Conservation (phyloP, 2,329 filamentous ascomycete species). For the Cytospora leucostoma region DNA sequence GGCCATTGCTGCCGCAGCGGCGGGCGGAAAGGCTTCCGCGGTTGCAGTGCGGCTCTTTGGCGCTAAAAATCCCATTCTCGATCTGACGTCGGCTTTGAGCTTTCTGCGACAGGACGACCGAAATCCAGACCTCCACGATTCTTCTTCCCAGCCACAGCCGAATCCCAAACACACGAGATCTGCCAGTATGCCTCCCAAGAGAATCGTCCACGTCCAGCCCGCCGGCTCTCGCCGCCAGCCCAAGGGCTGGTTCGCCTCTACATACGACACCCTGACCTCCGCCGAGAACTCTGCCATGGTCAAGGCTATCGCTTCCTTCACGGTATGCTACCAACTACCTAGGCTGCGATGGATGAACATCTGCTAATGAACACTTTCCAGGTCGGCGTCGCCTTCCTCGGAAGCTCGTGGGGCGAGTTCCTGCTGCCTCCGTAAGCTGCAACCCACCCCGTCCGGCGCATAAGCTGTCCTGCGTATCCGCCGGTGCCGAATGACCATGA, state of each 20-base stretch:
- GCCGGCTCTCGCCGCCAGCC: conserved; percentile 45
- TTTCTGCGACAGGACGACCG: conserved; percentile 11
- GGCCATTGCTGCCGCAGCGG: background rate
- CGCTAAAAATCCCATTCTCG: conserved; percentile 9
- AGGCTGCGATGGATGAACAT: background rate
- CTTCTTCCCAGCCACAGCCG: background rate
- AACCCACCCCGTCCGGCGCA: background rate
- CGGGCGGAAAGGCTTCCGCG: conserved; percentile 8
- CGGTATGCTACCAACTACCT: background rate
- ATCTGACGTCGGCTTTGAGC: conserved; percentile 26
- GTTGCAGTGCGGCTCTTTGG: conserved; percentile 11
- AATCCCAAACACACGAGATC: conserved; percentile 27
- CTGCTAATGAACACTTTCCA: conserved; percentile 33
- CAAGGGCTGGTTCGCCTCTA: conserved; percentile 53
- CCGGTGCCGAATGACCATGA: background rate
- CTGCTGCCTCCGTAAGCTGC: conserved; percentile 52
- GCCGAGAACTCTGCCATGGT: conserved; percentile 66
- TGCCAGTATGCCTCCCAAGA: conserved; percentile 63
- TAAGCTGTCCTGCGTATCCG: background rate
- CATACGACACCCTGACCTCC: conserved; percentile 60
- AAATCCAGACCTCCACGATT: conserved; percentile 6
- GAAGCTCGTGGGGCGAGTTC: conserved; percentile 60
- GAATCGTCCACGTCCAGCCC: conserved; percentile 54
- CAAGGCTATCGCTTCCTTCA: conserved; percentile 61
- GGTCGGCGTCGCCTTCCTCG: conserved; percentile 60